phyloP scores from a whole-genome alignment of 257 asterid genomes.

The Oldenlandia corymbosa region DNA sequence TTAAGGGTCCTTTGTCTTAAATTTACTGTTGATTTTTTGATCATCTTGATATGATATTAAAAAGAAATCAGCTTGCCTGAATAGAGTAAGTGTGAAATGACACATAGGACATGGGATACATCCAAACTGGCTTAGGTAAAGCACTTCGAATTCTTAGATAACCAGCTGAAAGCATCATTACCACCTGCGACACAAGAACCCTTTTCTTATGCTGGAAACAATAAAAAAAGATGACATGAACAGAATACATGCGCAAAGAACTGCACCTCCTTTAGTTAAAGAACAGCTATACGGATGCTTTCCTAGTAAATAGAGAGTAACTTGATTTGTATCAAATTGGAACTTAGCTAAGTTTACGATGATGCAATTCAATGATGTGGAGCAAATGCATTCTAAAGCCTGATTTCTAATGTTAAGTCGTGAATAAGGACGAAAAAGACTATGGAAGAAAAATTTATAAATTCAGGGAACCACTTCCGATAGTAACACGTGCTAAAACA shows the following conservation, averaged over 20 bases:
- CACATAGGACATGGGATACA: constrained; percentile 81
- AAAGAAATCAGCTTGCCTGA: constrained; percentile 52
- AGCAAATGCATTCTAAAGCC: neutral
- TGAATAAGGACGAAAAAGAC: neutral
- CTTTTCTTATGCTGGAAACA: constrained; percentile 1
- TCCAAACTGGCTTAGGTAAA: constrained; percentile 78
- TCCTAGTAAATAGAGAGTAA: neutral
- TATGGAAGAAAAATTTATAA: no score
- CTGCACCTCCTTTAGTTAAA: no score
- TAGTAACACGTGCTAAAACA: neutral
- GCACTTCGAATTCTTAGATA: constrained; percentile 77
- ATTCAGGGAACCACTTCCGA: neutral
- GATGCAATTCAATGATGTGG: neutral
- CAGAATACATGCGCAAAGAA: neutral
- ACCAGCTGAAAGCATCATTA: constrained; percentile 96
- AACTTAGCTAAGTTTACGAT: neutral
- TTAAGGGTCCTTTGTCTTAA: neutral
- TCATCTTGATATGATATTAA: neutral
- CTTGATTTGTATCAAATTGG: neutral
- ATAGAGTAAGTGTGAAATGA: constrained; percentile 88
- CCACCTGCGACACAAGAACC: constrained; percentile 43
- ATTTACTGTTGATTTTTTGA: neutral
- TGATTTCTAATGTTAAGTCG: neutral
- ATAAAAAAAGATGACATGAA: neutral
- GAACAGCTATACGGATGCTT: neutral